phyloP scores from a whole-genome alignment of 805 yeast species.

The Ogataea trehaloabstinens region DNA sequence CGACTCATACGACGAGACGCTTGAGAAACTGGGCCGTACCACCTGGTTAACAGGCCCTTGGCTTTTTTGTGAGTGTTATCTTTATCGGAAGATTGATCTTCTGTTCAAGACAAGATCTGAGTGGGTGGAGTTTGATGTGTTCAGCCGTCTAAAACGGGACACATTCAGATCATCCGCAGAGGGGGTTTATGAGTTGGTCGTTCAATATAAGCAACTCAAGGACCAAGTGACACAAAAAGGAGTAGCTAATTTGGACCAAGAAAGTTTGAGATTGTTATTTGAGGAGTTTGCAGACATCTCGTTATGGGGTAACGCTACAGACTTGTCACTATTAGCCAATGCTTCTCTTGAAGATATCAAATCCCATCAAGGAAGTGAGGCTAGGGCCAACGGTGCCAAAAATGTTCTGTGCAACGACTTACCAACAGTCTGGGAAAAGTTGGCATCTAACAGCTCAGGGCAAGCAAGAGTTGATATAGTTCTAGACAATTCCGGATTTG shows the following conservation, averaged over 20 bases:
- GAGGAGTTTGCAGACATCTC: slow-evolving; percentile 84
- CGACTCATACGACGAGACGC: slow-evolving; percentile 56
- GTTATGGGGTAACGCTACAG: slow-evolving; percentile 98
- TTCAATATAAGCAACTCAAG: slow-evolving; percentile 49
- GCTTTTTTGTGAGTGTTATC: slow-evolving; percentile 81
- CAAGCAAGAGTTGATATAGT: slow-evolving; percentile 71
- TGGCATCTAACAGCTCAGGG: slow-evolving; percentile 28
- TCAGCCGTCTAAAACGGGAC: slow-evolving; percentile 62
- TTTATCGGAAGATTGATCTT: slow-evolving; percentile 65
- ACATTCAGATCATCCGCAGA: slow-evolving; percentile 71
- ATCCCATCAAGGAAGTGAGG: slow-evolving; percentile 86
- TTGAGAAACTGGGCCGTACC: slow-evolving; percentile 35
- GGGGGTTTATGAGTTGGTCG: slow-evolving; percentile 82
- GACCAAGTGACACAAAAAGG: slow-evolving; percentile 22
- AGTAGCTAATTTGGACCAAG: slow-evolving; percentile 30
- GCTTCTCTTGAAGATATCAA: slow-evolving; percentile 89
- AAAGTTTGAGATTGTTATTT: slow-evolving; percentile 56
- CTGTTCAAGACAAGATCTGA: slow-evolving; percentile 37
- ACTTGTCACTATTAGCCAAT: slow-evolving; percentile 82
- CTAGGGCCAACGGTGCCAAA: slow-evolving; percentile 75
- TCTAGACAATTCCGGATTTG: slow-evolving; percentile 93
- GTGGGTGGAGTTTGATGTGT: slow-evolving; percentile 69
- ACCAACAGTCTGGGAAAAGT: slow-evolving; percentile 58
- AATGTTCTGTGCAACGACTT: slow-evolving; percentile 78
- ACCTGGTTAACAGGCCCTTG: slow-evolving; percentile 90